Base-by-base conservation (phyloP, 768 basidiomycete species). In the Atractiella rhizophila region DNA sequence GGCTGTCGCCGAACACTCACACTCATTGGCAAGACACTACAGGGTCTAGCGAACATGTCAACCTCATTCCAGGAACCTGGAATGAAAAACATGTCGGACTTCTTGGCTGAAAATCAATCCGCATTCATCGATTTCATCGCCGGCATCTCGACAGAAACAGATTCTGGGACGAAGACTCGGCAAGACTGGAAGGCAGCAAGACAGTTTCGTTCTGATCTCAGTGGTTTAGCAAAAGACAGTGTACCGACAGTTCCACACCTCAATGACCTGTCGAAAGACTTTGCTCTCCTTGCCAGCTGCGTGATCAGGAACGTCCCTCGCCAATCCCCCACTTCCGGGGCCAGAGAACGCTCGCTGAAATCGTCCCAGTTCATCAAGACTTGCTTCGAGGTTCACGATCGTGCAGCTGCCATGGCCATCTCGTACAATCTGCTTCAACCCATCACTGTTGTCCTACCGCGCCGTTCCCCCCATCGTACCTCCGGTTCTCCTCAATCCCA, bases 11-110 rank as follows among this genome's bases (percentile, higher is more conserved):
- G 81, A 27, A 82, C 74, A 55, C 64, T 86, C 37, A 85, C 76
- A 0, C 56, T 80, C 48, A 72, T 86, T 39, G 81, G 80, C 6
- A 83, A 81, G 58, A 76, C 76, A n/a, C 67, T 86, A 16, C 79
- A 82, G 58, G 83, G 76, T 49, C 62, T 85, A 29, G 82, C 82
- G 5, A 86, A 86, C 57, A 61, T 85, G 40, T 46, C 47, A 0
- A 38, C 45, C 25, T 26, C 21, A 3, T 55, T 55, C 44, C 79
- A 74, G 57, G 79, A 83, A 57, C 68, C 73, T n/a, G 75, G 71
- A 51, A 80, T 80, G 77, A 64, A 68, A 26, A 71, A 74, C 4
- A 64, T 82, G 45, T 73, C 74, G 57, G 67, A 68, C 44, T 83
- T 82, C 56, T 60, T 82, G 8, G 62, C 64, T 30, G 68, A 69